Base-by-base conservation (phyloP, 306 rosid species). In the Vicia faba region DNA sequence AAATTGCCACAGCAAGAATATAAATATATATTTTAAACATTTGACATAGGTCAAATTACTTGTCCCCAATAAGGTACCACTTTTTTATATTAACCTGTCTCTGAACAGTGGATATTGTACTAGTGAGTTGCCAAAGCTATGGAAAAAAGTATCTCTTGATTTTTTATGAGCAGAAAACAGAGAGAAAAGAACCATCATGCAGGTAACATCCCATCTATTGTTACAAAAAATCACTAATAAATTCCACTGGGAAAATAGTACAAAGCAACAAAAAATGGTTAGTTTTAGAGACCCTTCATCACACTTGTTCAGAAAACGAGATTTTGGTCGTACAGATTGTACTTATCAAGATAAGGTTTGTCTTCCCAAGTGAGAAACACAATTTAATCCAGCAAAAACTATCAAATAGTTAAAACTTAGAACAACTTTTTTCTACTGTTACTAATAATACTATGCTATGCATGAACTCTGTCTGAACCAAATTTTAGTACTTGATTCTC, bases 381-480 rank as follows among this genome's bases (percentile, higher is more conserved):
- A 70, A 55, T 50, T 29, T 15, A 11, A 57, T 16, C 35, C 43
- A 66, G 71, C 73, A 13, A 61, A 51, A 75, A 60, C 57, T 7
- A 61, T 31, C 53, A 70, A 77, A 82, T 74, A 65, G 84, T 78
- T 45, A 86, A 84, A 84, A 80, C 10, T n/a, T 51, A 25, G 7
- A 53, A 81, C 55, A 77, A 62, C 59, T 64, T 64, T 72, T 61
- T 74, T 66, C n/a, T 53, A 73, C 72, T 43, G 61, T 65, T 48
- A 43, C 9, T 33, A 33, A 7, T 33, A 33, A 33, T 33, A 33
- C 68, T 28, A 59, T 60, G 23, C 66, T 31, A 54, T 9, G 49
- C 41, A 26, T 23, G 63, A 12, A 53, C 66, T 73, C 75, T 71
- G 62, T 71, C 75, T 71, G 62, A 71, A 72, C 71, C 74, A 48